phyloP scores from a whole-genome alignment of 2,329 filamentous ascomycete species.

The Albophoma yamanashiensis region DNA sequence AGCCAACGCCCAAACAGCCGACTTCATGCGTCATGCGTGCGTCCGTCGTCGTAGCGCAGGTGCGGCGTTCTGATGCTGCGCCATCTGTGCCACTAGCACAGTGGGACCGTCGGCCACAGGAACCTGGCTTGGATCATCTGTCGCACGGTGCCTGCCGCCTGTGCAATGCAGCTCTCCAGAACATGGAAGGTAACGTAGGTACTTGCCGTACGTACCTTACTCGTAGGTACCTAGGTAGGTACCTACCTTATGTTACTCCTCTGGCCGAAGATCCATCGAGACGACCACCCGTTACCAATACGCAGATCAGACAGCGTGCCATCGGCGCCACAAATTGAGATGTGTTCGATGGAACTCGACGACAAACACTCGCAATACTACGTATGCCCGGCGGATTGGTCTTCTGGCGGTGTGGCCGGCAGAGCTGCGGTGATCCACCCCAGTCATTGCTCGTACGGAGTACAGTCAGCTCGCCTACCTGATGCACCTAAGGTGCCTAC shows the following conservation, averaged over 20 bases:
- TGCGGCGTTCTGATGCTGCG: neutral
- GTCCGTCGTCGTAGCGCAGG: neutral
- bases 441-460: neutral
- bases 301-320: neutral
- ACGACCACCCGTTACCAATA: neutral
- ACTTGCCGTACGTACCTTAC: too few species aligned
- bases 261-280: neutral
- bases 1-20: neutral
- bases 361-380: neutral
- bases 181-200: too few species aligned
- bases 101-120: neutral
- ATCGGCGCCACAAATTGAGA: neutral
- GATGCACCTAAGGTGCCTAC: too few species aligned
- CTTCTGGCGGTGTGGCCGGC: neutral
- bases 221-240: too few species aligned
- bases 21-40: neutral
- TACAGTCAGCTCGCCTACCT: neutral
- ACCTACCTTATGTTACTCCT: neutral
- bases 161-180: neutral
- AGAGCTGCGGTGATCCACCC: neutral
- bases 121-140: neutral
- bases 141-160: neutral
- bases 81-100: neutral
- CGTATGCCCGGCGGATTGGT: neutral
- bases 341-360: neutral